Base-by-base conservation (phyloP, 345 rosid genomes). In the Eucalyptus regnans region DNA sequence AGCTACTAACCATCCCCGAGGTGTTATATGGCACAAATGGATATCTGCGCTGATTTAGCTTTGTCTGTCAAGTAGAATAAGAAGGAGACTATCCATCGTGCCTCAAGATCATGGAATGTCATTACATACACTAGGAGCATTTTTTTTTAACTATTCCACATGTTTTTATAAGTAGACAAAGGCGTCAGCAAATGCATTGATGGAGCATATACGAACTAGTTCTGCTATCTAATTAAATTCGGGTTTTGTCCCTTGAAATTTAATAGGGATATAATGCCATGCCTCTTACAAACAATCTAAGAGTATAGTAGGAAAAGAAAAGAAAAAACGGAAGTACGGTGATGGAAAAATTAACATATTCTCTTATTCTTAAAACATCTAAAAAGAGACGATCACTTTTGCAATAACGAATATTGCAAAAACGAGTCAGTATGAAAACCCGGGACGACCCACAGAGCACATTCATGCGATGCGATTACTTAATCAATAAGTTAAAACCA, bases 401-500 rank as follows among this genome's bases (percentile, higher is more conserved):
- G 31, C 9, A 29, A 60, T 27, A 60, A 60, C 12, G 14, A 60
- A 41, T 41, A 41, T 60, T 25, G 31, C 9, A 29, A 60, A 60
- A 60, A 60, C n/a, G 14, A 60, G 22, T 51, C 2, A 0, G 22
- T 51, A 17, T 51, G 54, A 51, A 51, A 51, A 0, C 22, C 7
- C 0, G 4, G 1, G 22, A 51, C 4, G 1, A 16, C 22, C 8
- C 22, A 60, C 1, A 27, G 3, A 27, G 15, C 33, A 62, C 33
- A 27, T 62, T 62, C 33, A 29, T 12, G 68, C 4, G 17, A 29
- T 62, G 33, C 0, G 33, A 14, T 62, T 62, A 13, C 33, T 62
- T 62, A 6, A 29, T 12, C 68, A 12, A 6, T 13, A 62, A 62
- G 68, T 29, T n/a, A 62, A 51, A 51, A 29, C 33, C 68, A 29